phyloP scores from a whole-genome alignment of 2,329 filamentous ascomycete genomes.

The Pseudogymnoascus sp. region DNA sequence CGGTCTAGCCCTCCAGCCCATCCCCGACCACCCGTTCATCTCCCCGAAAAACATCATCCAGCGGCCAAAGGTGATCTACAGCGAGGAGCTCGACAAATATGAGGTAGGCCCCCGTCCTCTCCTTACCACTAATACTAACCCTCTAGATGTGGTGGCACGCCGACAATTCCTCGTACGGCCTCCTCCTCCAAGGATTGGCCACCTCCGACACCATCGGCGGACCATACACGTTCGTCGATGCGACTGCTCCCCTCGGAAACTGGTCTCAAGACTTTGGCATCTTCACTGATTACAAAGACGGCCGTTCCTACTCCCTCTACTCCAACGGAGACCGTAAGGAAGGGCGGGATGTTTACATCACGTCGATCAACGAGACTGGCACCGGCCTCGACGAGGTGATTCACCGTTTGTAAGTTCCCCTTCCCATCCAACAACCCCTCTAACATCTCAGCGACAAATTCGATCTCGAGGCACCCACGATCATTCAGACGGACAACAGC shows the following conservation, averaged over 20 bases:
- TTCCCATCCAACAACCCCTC: neutral
- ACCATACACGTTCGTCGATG: conserved; percentile 36
- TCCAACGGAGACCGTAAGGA: conserved; percentile 51
- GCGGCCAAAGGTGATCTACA: conserved; percentile 56
- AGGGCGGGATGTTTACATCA: conserved; percentile 52
- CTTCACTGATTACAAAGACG: conserved; percentile 54
- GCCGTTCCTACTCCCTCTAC: conserved; percentile 50
- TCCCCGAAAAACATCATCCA: conserved; percentile 53
- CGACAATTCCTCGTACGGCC: conserved; percentile 50
- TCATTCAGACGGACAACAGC: conserved; percentile 52
- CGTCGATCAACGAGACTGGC: conserved; percentile 45
- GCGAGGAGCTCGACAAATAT: conserved; percentile 46
- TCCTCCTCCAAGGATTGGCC: conserved; percentile 51
- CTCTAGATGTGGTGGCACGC: conserved; percentile 55
- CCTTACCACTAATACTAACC: neutral
- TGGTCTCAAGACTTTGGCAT: conserved; percentile 58
- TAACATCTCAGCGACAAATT: conserved; percentile 39
- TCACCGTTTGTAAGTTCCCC: conserved; percentile 37
- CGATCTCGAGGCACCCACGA: conserved; percentile 54
- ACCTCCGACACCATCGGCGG: conserved; percentile 43
- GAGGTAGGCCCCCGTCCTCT: conserved; percentile 36
- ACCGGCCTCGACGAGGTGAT: conserved; percentile 46
- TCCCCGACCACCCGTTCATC: conserved; percentile 49
- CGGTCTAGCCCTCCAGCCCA: conserved; percentile 49
- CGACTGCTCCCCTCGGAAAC: conserved; percentile 50